Evolutionary conservation across 352 stramenopile genomes (phyloP), one percentile per base, ranked within the genome.

Genomic region (Globisporangium middletonii): DNA sequence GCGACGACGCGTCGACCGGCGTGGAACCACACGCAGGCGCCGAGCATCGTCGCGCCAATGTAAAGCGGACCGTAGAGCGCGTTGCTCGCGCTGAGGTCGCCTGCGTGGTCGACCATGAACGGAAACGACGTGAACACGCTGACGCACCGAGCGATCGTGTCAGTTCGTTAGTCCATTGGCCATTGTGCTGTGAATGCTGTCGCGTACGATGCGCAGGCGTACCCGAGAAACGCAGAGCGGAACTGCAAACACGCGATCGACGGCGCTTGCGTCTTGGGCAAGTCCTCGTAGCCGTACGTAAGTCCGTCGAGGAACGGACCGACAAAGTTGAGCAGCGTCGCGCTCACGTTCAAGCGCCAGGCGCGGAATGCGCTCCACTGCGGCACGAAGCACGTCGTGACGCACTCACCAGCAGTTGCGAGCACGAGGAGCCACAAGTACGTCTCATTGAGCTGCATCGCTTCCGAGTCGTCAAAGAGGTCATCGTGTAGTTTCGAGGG

Each of bases 71-170:
- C 85, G 0, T 63, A 57, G 8, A 73, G 44, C 26, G 79, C 52
- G 45, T 57, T 79, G 6, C 46, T 35, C 1, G 60, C 57, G 50
- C 78, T 89, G 9, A 94, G 71, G 47, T 92, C 85, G 2, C 85
- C 81, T 1, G 85, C 85, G 52, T 94, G 85, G 60, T 94, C 85
- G 5, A 75, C 79, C 85, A 94, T 94, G 70, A 89, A 94, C 55
- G 83, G 85, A 54, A 87, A 94, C n/a, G 83, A 93, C 46, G 85
- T 94, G 55, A 94, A 91, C 15, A 92, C 85, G 1, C 85, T 94
- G 47, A 7, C 8, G 19, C 35, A 54, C 12, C 9, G 13, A 23
- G 3, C 33, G 33, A 2, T 38, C 26, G 33, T 38, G 13, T 52
- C 11, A 33, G 47, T 26, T 13, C 12, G 16, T 33, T 19, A 41